Conservation (phyloP, 1,284 basidiomycete species). For the Testicularia cyperi region DNA sequence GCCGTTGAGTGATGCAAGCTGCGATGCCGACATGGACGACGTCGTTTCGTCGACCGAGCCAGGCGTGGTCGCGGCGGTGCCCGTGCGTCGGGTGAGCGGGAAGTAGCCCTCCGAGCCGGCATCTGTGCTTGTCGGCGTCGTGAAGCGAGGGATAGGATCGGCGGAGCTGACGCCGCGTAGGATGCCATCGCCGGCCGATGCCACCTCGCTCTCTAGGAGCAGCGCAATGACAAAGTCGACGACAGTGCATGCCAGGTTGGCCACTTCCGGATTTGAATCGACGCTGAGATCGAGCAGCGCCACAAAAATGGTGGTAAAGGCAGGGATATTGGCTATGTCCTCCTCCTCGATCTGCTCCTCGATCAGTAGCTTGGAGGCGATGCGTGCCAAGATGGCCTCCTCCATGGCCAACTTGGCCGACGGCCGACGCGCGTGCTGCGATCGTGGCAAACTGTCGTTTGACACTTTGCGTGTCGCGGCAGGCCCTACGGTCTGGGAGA, state of each 20-base stretch:
- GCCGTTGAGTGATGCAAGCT: conserved; percentile 30
- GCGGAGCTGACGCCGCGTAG: conserved; percentile 22
- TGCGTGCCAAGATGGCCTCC: conserved; percentile 71
- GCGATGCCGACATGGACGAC: conserved; percentile 30
- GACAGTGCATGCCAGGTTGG: conserved; percentile 83
- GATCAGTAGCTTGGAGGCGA: conserved; percentile 69
- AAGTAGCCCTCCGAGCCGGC: conserved; percentile 61
- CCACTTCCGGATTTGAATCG: conserved; percentile 90
- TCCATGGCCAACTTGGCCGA: conserved; percentile 10
- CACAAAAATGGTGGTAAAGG: conserved; percentile 89
- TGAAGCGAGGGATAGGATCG: conserved; percentile 37
- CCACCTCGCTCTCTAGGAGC: conserved; percentile 83
- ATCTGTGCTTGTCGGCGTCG: conserved; percentile 51
- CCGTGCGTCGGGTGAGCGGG: conserved; percentile 59
- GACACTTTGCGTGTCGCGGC: not conserved
- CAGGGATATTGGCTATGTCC: conserved; percentile 74
- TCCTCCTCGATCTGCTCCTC: conserved; percentile 74
- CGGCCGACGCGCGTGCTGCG: not conserved
- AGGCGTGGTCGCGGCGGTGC: conserved; percentile 57
- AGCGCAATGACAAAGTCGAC: conserved; percentile 89
- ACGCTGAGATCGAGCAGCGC: conserved; percentile 85
- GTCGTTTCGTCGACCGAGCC: conserved; percentile 52
- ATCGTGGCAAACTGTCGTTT: too few species aligned
- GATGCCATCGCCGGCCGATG: conserved; percentile 50
- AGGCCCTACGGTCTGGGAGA: too few species aligned